Evolutionary conservation across 2,329 filamentous ascomycete genomes (phyloP).

Genomic region (Fusarium albidum): DNA sequence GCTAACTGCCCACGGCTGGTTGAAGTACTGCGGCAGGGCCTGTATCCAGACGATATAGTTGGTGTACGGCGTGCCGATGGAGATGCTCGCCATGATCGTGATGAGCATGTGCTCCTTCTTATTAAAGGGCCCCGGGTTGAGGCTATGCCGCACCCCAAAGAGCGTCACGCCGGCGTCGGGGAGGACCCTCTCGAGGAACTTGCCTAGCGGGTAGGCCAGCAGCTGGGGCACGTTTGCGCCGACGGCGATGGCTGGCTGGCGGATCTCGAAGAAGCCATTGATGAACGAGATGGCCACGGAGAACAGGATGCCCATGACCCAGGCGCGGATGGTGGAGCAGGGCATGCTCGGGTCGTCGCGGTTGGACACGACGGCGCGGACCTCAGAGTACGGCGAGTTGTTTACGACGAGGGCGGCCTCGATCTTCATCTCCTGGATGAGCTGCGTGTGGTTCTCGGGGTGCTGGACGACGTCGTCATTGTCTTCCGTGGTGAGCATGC

Average conservation of each 20-base stretch:
- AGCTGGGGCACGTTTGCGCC: slow-evolving; percentile 64
- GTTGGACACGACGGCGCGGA: slow-evolving; percentile 62
- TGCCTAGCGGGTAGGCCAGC: slow-evolving; percentile 63
- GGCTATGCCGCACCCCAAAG: slow-evolving; percentile 54
- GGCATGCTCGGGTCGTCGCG: slow-evolving; percentile 59
- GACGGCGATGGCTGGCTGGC: slow-evolving; percentile 62
- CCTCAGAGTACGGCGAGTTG: slow-evolving; percentile 63
- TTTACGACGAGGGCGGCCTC: slow-evolving; percentile 60
- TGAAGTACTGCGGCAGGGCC: slow-evolving; percentile 57
- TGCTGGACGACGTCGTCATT: slow-evolving; percentile 44
- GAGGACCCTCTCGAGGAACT: slow-evolving; percentile 56
- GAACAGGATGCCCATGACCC: slow-evolving; percentile 61
- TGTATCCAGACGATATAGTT: slow-evolving; percentile 60
- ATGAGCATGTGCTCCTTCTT: slow-evolving; percentile 70
- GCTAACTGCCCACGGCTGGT: slow-evolving; percentile 57
- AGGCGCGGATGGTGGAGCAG: slow-evolving; percentile 63
- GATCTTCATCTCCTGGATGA: slow-evolving; percentile 61
- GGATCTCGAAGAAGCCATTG: slow-evolving; percentile 67
- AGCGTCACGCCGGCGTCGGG: slow-evolving; percentile 59
- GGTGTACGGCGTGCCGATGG: slow-evolving; percentile 57
- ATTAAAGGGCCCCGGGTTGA: slow-evolving; percentile 65
- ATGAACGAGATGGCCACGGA: slow-evolving; percentile 56
- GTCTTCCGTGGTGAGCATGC: slow-evolving; percentile 22
- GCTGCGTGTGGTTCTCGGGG: slow-evolving; percentile 47
- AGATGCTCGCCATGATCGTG: slow-evolving; percentile 68